These are phyloP conservation scores for Uronychia setigera DNA, from an alignment of 73 alveolate species.

Conservation along the genomic window DNA sequence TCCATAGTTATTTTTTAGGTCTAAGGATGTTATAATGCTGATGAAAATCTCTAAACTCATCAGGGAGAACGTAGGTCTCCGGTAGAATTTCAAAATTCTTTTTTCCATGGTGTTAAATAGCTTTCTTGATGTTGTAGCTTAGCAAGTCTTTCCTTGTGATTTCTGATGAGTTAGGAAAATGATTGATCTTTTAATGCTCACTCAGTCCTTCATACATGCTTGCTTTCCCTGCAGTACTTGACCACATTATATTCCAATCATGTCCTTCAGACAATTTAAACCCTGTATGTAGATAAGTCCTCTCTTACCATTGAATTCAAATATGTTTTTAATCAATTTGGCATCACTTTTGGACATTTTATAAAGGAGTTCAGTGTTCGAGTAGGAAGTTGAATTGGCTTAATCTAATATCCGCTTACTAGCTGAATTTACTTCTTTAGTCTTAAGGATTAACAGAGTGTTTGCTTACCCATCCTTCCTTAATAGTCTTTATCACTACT, in stretches of 20 bases:
- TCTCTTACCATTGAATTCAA: conserved; percentile 34
- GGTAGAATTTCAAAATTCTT: conserved; percentile 69
- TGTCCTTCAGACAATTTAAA: conserved; percentile 24
- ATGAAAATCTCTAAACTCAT: conserved; percentile 68
- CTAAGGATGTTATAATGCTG: conserved; percentile 52
- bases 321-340: conserved; percentile 21
- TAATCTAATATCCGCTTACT: too few relatives aligned
- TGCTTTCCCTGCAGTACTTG: conserved; percentile 30
- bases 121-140: conserved; percentile 53
- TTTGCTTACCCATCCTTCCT: background rate
- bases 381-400: too few relatives aligned
- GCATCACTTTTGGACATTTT: conserved; percentile 57
- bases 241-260: conserved; percentile 66
- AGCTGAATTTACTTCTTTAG: too few relatives aligned
- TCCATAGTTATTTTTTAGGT: conserved; percentile 85
- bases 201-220: conserved; percentile 54
- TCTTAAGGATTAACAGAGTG: too few relatives aligned
- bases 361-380: conserved; percentile 7
- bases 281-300: background rate
- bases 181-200: conserved; percentile 74
- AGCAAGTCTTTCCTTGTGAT: conserved; percentile 82
- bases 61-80: conserved; percentile 79
- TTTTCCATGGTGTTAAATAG: conserved; percentile 36
- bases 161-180: conserved; percentile 80
- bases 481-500: background rate